phyloP scores from a whole-genome alignment of 495 filamentous ascomycete genomes.

The Stereocaulon alpinum region DNA sequence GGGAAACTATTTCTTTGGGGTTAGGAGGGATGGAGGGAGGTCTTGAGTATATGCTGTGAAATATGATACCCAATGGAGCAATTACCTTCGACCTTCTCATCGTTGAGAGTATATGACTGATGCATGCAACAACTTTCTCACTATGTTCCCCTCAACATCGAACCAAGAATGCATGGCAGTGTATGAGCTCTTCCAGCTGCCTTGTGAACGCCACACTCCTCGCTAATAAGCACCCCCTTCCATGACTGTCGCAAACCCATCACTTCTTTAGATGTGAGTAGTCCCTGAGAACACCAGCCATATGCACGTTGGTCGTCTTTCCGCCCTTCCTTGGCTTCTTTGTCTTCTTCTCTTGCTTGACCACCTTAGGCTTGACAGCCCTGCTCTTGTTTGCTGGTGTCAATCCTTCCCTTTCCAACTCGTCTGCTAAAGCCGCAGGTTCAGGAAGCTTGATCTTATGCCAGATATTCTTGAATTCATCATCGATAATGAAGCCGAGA shows the following conservation, averaged over 20 bases:
- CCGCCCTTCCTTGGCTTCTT: constrained; percentile 60
- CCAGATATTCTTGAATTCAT: constrained; percentile 77
- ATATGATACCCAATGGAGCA: neutral
- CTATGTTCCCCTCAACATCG: neutral
- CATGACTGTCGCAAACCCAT: neutral
- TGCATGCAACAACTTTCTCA: neutral
- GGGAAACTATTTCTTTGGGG: constrained; percentile 95
- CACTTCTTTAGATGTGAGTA: constrained; percentile 55
- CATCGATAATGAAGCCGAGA: constrained; percentile 62
- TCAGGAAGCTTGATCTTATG: constrained; percentile 67
- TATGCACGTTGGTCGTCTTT: constrained; percentile 87
- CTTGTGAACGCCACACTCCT: neutral
- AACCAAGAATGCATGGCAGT: neutral
- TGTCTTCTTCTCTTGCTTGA: constrained; percentile 48
- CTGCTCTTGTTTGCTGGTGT: constrained; percentile 69
- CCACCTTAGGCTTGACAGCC: constrained; percentile 47
- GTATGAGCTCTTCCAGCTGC: neutral
- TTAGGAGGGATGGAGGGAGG: constrained; percentile 44
- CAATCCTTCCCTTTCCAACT: constrained; percentile 60
- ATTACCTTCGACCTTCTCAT: neutral
- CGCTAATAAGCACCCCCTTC: neutral
- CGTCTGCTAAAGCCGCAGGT: constrained; percentile 61
- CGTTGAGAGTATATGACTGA: neutral
- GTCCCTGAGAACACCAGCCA: constrained; percentile 79
- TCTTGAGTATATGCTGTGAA: neutral